A percentile compares a stretch with the other conserved stretches of the same genome.
Conservation (phyloP, 2,329 filamentous ascomycete genomes). For the Epichloe elymi region DNA sequence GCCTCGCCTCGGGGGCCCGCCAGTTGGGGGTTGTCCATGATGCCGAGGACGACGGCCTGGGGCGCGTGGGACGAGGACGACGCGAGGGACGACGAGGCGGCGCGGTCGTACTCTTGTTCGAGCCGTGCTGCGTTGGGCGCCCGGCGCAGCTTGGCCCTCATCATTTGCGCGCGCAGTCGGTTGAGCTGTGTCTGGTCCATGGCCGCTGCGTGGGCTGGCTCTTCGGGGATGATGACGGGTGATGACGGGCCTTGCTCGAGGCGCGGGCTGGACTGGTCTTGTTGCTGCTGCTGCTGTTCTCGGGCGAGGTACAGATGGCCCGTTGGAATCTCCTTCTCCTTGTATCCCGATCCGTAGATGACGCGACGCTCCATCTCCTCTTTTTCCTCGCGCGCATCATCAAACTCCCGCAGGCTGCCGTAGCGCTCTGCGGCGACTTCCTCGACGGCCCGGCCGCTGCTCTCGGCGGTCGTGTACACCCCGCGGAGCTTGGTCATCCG, state of each 20-base stretch:
- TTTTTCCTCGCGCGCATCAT: conserved; percentile 86
- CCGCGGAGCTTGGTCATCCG: conserved; percentile 89
- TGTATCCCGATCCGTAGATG: conserved; percentile 74
- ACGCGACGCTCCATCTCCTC: conserved; percentile 75
- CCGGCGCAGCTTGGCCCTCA: conserved; percentile 83
- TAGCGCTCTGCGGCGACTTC: conserved; percentile 74
- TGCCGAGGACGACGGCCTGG: conserved; percentile 56
- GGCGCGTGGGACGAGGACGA: conserved; percentile 34
- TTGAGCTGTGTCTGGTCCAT: conserved; percentile 75
- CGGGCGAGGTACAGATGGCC: conserved; percentile 77
- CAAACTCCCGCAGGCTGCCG: conserved; percentile 71
- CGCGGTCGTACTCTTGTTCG: conserved; percentile 72
- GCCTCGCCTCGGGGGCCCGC: conserved; percentile 63
- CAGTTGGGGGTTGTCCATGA: conserved; percentile 82
- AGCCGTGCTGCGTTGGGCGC: conserved; percentile 63
- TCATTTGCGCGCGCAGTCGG: conserved; percentile 80
- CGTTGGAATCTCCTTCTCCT: conserved; percentile 72
- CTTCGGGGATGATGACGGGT: conserved; percentile 44
- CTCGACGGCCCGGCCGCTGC: conserved; percentile 59
- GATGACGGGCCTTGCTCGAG: conserved; percentile 28
- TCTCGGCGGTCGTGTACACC: conserved; percentile 68
- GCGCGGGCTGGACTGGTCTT: background rate
- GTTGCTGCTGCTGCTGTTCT: conserved; percentile 28
- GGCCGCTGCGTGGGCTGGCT: conserved; percentile 18
- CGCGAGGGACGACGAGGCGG: conserved; percentile 37